Conservation (phyloP, 345 rosid species). For the Aethionema arabicum region DNA sequence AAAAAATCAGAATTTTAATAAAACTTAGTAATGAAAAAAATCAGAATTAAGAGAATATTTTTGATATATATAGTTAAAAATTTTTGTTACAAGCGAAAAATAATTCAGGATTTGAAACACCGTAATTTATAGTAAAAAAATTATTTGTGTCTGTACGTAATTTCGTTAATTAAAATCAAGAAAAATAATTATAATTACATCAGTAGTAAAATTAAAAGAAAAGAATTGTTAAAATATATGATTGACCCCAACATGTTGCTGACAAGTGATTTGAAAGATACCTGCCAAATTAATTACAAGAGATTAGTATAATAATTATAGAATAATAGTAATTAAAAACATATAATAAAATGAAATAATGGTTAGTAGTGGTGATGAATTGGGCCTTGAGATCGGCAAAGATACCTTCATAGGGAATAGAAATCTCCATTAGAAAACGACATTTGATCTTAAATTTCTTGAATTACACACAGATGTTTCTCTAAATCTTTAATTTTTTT, state of each 20-base stretch:
- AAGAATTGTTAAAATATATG: slow-evolving; percentile 16
- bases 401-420: slow-evolving; percentile 38
- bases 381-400: slow-evolving; percentile 35
- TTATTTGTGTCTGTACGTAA: too few species aligned
- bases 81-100: too few species aligned
- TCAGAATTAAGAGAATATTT: neutral
- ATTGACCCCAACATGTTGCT: slow-evolving; percentile 23
- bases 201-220: neutral
- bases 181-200: neutral
- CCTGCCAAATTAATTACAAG: slow-evolving; percentile 26
- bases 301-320: slow-evolving; percentile 20
- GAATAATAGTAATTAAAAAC: slow-evolving; percentile 6
- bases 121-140: too few species aligned
- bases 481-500: neutral
- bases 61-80: neutral
- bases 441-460: slow-evolving; percentile 39
- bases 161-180: neutral
- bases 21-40: neutral
- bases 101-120: too few species aligned
- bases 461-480: slow-evolving; percentile 29
- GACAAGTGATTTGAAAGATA: slow-evolving; percentile 34
- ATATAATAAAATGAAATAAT: slow-evolving; percentile 31
- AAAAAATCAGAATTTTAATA: too few species aligned
- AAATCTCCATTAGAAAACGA: slow-evolving; percentile 39
- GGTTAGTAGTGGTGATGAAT: slow-evolving; percentile 35